Base-by-base conservation (phyloP, 805 yeast genomes). In the Metschnikowia corniflorae region DNA sequence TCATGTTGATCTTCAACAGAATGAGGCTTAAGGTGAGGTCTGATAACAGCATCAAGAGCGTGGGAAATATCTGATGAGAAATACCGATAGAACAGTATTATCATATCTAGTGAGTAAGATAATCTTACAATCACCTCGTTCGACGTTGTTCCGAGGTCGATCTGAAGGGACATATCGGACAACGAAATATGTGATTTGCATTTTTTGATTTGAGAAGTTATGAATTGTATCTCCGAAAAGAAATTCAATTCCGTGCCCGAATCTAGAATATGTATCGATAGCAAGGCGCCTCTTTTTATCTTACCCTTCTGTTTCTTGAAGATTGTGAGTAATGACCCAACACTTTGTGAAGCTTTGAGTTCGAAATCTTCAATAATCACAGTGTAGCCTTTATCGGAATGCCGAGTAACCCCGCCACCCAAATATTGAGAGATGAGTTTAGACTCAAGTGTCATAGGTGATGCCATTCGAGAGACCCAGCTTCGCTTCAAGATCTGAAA, bases 41-140 rank as follows among this genome's bases (percentile, higher is more conserved):
- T 15, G 18, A 44, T 17, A 4, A 38, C 28, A 9, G 17, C 16
- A 21, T 32, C 25, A 13, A 45, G 27, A 8, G 50, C 40, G 14
- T 20, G 31, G 7, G 44, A 28, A 21, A 49, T 36, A 26, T 49
- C 53, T 3, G 51, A 46, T 3, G 51, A 47, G 17, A 49, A 49
- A 31, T 44, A 47, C 15, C 51, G 37, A 35, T 37, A 37, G 16
- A 49, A 41, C 37, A 33, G 42, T 10, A 31, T 31, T 13, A 31
- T 24, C 13, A 49, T 26, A 13, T 37, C 40, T 14, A 47, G 34
- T 20, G 26, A 25, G 29, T 44, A 49, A 6, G 29, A 14, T 10
- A 49, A 20, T 4, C 19, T 17, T 3, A 37, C 15, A 10, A 25
- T 15, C 7, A 49, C 30, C 2, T 16, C 33, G 15, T 40, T 35